Evolutionary conservation across 2,329 filamentous ascomycete species (phyloP).

Genomic region (Stachybotrys chlorohalonatus): DNA sequence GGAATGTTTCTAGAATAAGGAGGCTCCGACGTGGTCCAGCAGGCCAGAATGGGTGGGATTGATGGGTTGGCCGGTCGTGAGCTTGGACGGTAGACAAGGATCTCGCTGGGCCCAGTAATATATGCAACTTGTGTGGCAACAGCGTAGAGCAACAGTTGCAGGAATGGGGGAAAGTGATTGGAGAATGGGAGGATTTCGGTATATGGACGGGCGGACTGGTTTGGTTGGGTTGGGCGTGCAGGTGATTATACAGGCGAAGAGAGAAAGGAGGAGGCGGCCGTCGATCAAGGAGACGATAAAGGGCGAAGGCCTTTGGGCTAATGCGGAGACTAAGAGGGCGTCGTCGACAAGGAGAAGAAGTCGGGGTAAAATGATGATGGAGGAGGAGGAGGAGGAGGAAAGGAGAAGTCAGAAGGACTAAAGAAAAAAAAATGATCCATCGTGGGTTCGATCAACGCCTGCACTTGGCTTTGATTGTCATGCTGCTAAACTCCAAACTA

Average conservation of each 20-base stretch:
- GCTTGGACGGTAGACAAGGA: not conserved
- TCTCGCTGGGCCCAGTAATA: not conserved
- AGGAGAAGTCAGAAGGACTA: constrained; percentile 4
- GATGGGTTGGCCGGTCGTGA: not conserved
- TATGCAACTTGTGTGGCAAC: not conserved
- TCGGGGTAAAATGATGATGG: not conserved
- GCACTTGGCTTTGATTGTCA: not conserved
- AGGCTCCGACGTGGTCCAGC: not conserved
- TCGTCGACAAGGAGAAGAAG: not conserved
- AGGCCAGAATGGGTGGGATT: not conserved
- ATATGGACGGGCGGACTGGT: not conserved
- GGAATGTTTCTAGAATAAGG: not conserved
- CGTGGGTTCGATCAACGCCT: not conserved
- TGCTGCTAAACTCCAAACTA: no score
- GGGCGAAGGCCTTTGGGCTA: not conserved
- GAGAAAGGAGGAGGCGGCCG: not conserved
- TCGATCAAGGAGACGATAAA: not conserved
- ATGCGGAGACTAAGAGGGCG: not conserved
- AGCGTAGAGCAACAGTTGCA: not conserved
- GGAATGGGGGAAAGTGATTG: not conserved
- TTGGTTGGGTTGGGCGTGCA: not conserved
- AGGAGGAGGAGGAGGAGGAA: not conserved
- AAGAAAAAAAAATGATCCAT: constrained; percentile 2
- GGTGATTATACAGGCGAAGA: not conserved
- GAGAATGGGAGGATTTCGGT: not conserved